Evolutionary conservation across 2,329 filamentous ascomycete genomes (phyloP), one percentile per base, ranked within the genome.

Genomic region (Talaromyces sp.): DNA sequence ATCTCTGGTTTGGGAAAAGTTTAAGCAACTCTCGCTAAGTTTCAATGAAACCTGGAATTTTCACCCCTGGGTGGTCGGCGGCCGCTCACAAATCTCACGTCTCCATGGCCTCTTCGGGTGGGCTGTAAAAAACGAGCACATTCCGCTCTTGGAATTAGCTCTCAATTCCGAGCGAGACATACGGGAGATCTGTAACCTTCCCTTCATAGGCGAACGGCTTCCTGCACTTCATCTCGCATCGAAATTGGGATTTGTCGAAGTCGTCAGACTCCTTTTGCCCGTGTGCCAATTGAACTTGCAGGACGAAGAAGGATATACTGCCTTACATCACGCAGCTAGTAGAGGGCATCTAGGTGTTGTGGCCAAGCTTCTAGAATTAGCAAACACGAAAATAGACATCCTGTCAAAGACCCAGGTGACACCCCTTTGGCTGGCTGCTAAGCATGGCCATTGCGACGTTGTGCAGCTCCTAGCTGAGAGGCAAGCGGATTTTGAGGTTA

Each of bases 11-110:
- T 72, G 69, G 70, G 54, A 64, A 1, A 67, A 58, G 27, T 71
- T 72, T 39, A 16, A 66, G 14, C 39, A 39, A 16, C 66, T 71
- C 19, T 64, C 67, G 14, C 14, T 63, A 33, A 56, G 35, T 49
- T 69, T 69, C 41, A 70, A 69, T 59, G 68, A 71, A 35, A 66
- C 66, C 13, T 72, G 70, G 69, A 67, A 70, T 49, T 68, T 72
- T 31, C 69, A 72, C 58, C 70, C 70, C 10, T 71, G 70, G 70
- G 33, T 62, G 2, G 16, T 64, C 47, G 64, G 66, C 19, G 68
- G 70, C 11, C 66, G 67, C n/a, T 70, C 69, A 50, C 13, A 19
- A 39, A 10, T 7, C 19, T 71, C 69, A 3, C 66, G 49, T 19
- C 19, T 70, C 13, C 70, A 71, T 60, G 66, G 64, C n/a, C 64